Conservation (phyloP, 2,329 filamentous ascomycete genomes). For the Colletotrichum chrysophilum region DNA sequence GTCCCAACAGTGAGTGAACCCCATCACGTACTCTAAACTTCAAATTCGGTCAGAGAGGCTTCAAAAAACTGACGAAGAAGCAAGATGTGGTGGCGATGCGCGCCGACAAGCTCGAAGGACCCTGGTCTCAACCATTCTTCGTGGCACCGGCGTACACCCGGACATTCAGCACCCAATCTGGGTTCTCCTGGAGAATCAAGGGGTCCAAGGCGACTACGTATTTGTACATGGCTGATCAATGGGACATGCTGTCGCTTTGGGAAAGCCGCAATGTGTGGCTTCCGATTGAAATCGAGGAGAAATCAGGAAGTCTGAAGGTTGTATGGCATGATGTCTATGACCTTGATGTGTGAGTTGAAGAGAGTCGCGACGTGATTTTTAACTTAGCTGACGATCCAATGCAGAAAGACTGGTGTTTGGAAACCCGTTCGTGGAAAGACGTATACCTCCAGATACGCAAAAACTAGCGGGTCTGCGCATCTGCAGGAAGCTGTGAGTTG, state of each 20-base stretch:
- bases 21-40: background rate
- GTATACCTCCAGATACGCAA: constrained; percentile 47
- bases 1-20: constrained; percentile 53
- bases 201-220: constrained; percentile 54
- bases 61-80: background rate
- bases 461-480: constrained; percentile 45
- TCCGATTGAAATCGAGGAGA: constrained; percentile 55
- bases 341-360: constrained; percentile 41
- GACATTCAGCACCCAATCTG: constrained; percentile 57
- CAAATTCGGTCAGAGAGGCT: background rate
- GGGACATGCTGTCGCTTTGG: constrained; percentile 58
- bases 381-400: background rate
- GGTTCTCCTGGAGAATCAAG: constrained; percentile 52
- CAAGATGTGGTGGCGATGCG: constrained; percentile 59
- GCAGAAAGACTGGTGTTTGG: constrained; percentile 48
- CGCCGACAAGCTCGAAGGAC: constrained; percentile 51
- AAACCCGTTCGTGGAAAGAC: constrained; percentile 50
- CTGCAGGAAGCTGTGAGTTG: constrained; percentile 50
- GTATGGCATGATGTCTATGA: constrained; percentile 61
- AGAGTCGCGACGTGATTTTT: fast-evolving
- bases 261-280: constrained; percentile 63
- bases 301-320: constrained; percentile 49
- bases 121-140: constrained; percentile 58
- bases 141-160: constrained; percentile 54
- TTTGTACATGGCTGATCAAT: constrained; percentile 54